Percentiles rank a stretch among this genome's conserved stretches.
Evolutionary conservation across 805 yeast species (phyloP).

Genomic region (Candida piceae): DNA sequence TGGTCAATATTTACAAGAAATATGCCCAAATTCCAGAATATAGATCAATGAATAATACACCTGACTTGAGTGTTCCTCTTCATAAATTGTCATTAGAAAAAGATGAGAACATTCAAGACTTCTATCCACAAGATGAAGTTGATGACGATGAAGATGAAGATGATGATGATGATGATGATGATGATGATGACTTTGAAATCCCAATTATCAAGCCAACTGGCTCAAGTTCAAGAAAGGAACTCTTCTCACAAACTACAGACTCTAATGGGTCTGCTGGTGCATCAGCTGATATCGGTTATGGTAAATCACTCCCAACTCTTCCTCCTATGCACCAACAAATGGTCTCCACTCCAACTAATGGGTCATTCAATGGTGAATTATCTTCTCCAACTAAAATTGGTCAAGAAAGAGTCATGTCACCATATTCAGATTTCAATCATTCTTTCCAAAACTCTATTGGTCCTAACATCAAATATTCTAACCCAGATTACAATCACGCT

Average conservation of each 20-base stretch:
- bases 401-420: constrained; percentile 26
- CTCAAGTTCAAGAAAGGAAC: neutral
- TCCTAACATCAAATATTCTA: constrained; percentile 7
- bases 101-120: constrained; percentile 6
- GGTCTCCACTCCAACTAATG: neutral
- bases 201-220: constrained; percentile 15
- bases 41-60: no score
- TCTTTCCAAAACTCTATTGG: constrained; percentile 27
- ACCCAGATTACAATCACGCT: neutral
- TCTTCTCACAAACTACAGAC: constrained; percentile 5
- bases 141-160: constrained; percentile 5
- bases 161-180: constrained; percentile 12
- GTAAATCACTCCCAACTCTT: neutral
- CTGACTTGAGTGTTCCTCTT: no score
- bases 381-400: neutral
- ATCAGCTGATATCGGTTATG: neutral
- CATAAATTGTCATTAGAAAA: no score
- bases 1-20: constrained; percentile 29
- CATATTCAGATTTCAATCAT: constrained; percentile 31
- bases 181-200: constrained; percentile 19
- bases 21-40: constrained; percentile 28
- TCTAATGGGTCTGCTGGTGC: constrained; percentile 2
- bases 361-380: neutral
- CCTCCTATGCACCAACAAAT: neutral
- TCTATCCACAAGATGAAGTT: constrained; percentile 1